A percentile compares a stretch with the other conserved stretches of the same genome.
These are phyloP conservation scores for Starmerella bombicola DNA, from an alignment of 805 yeast species.

Conservation along the genomic window DNA sequence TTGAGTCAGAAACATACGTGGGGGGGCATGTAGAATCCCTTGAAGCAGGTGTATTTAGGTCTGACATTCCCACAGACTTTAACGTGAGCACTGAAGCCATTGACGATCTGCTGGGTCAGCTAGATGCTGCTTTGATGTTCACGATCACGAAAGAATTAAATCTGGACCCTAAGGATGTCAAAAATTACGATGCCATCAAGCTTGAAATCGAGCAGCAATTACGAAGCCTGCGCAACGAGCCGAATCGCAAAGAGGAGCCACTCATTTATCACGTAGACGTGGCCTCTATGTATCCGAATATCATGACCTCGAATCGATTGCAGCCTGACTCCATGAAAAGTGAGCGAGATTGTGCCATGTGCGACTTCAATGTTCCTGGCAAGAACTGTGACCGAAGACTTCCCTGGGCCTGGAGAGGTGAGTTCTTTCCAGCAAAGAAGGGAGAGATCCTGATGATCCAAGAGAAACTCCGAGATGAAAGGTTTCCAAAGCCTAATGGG, in stretches of 20 bases:
- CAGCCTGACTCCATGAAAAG: conserved; percentile 97
- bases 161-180: conserved; percentile 46
- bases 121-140: conserved; percentile 67
- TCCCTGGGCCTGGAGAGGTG: conserved; percentile 99
- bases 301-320: conserved; percentile 91
- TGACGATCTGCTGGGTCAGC: conserved; percentile 61
- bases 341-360: conserved; percentile 91
- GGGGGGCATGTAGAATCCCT: conserved; percentile 98
- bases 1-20: conserved; percentile 93
- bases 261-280: conserved; percentile 95
- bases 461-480: conserved; percentile 66
- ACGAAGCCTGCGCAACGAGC: conserved; percentile 46
- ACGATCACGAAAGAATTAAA: conserved; percentile 72
- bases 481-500: conserved; percentile 10
- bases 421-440: conserved; percentile 77
- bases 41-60: conserved; percentile 95
- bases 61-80: conserved; percentile 69
- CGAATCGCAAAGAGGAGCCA: conserved; percentile 64
- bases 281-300: conserved; percentile 98
- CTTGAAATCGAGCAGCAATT: conserved; percentile 44
- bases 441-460: conserved; percentile 86
- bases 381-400: conserved; percentile 82
- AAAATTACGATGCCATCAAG: conserved; percentile 63
- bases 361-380: conserved; percentile 94
- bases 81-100: conserved; percentile 68